A percentile compares a stretch with the other conserved stretches of the same genome.
Conservation (phyloP, 2,329 filamentous ascomycete genomes). For the Microsporum ferrugineum region DNA sequence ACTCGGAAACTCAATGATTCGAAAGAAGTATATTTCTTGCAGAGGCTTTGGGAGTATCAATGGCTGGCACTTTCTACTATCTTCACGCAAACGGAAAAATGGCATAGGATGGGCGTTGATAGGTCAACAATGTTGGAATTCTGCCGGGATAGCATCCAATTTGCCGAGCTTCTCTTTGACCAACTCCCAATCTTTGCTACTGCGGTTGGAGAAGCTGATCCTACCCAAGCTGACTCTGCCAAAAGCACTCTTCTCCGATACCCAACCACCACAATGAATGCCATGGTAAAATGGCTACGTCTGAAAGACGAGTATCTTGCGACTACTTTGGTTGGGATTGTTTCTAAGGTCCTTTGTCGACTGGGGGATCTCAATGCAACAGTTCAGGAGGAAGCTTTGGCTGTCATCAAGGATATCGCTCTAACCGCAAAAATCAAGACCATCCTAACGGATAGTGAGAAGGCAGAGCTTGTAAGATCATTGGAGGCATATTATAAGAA, state of each 20-base stretch:
- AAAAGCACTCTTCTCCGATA: slow-evolving; percentile 50
- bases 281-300: slow-evolving; percentile 76
- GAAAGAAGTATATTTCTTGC: slow-evolving; percentile 54
- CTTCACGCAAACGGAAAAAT: slow-evolving; percentile 70
- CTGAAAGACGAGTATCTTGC: slow-evolving; percentile 80
- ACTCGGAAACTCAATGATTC: slow-evolving; percentile 44
- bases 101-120: slow-evolving; percentile 60
- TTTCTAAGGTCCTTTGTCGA: slow-evolving; percentile 71
- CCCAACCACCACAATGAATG: slow-evolving; percentile 53
- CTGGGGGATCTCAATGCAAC: slow-evolving; percentile 65
- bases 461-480: slow-evolving; percentile 62
- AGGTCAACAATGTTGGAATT: slow-evolving; percentile 79
- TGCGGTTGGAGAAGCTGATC: slow-evolving; percentile 45
- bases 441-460: slow-evolving; percentile 69
- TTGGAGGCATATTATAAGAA: slow-evolving; percentile 44
- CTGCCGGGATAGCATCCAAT: slow-evolving; percentile 88
- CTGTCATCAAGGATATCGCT: slow-evolving; percentile 45
- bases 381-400: slow-evolving; percentile 55
- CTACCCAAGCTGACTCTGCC: slow-evolving; percentile 27
- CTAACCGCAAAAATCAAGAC: slow-evolving; percentile 53
- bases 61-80: slow-evolving; percentile 74
- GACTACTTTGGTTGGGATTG: slow-evolving; percentile 65
- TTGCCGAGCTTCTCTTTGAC: slow-evolving; percentile 73
- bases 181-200: slow-evolving; percentile 75
- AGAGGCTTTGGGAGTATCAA: slow-evolving; percentile 70